Conservation (phyloP, 2,329 filamentous ascomycete species). For the Aspergillus intermedius region DNA sequence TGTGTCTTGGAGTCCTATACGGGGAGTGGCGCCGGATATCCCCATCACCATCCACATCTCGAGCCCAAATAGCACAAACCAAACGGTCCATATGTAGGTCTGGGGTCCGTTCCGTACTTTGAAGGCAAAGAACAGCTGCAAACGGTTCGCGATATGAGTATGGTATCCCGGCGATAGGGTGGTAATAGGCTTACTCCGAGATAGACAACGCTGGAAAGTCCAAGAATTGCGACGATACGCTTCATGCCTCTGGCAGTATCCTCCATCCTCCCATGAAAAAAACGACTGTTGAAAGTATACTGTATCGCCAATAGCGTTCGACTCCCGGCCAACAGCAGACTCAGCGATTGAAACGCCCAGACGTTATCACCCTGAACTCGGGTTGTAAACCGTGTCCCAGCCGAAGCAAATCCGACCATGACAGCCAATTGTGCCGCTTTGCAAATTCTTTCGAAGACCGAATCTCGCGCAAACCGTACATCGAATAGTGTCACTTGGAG, state of each 20-base stretch:
- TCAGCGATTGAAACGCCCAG: constrained; percentile 40
- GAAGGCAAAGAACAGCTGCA: constrained; percentile 31
- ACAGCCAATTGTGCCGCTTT: constrained; percentile 57
- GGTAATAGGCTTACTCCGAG: constrained; percentile 17
- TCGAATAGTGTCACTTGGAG: constrained; percentile 59
- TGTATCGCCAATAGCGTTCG: constrained; percentile 50
- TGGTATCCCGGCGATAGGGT: neutral
- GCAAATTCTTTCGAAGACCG: constrained; percentile 55
- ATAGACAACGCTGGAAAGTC: constrained; percentile 22
- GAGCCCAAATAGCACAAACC: constrained; percentile 51
- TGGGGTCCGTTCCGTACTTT: constrained; percentile 13
- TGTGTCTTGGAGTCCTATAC: constrained; percentile 56
- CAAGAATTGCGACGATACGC: constrained; percentile 24
- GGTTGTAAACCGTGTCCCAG: constrained; percentile 44
- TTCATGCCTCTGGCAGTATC: constrained; percentile 20
- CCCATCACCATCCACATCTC: constrained; percentile 50
- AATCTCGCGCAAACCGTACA: constrained; percentile 59
- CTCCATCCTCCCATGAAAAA: constrained; percentile 22
- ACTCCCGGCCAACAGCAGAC: constrained; percentile 45
- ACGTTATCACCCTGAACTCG: constrained; percentile 34
- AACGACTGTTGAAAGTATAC: constrained; percentile 40
- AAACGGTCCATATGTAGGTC: constrained; percentile 39
- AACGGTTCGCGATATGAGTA: neutral
- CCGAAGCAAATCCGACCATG: constrained; percentile 60
- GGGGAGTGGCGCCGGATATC: constrained; percentile 50